These are phyloP conservation scores for Debaryomyces robertsiae DNA, from an alignment of 1,139 yeast species.

Conservation along the genomic window DNA sequence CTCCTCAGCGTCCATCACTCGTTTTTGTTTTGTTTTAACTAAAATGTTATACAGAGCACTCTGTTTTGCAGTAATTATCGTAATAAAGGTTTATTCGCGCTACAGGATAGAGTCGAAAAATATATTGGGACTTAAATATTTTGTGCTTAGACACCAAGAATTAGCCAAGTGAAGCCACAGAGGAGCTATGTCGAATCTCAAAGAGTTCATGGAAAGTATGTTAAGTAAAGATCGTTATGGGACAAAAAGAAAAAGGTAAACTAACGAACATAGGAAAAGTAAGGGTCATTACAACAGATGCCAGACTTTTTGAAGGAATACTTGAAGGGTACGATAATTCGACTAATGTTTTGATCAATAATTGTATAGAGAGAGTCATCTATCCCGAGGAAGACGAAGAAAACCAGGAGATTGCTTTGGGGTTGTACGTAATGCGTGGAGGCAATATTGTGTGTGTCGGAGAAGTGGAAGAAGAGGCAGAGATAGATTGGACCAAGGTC, in stretches of 20 bases:
- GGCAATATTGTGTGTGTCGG: slow-evolving; percentile 82
- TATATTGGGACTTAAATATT: not conserved
- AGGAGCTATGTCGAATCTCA: slow-evolving; percentile 37
- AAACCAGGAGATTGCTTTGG: slow-evolving; percentile 53
- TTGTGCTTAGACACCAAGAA: no score
- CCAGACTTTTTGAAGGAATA: slow-evolving; percentile 68
- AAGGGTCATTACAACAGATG: slow-evolving; percentile 81
- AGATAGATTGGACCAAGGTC: slow-evolving; percentile 62
- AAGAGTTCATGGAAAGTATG: slow-evolving; percentile 43
- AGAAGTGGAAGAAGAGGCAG: slow-evolving; percentile 57
- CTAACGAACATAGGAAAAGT: slow-evolving; percentile 54
- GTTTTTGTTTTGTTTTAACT: not conserved
- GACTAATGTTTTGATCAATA: slow-evolving; percentile 68
- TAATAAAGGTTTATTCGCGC: not conserved
- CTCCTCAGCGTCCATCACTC: slow-evolving; percentile 9
- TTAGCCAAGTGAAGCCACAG: not conserved
- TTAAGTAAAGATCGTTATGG: slow-evolving; percentile 14
- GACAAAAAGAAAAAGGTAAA: slow-evolving; percentile 14
- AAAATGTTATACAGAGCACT: not conserved
- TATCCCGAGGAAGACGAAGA: slow-evolving; percentile 47
- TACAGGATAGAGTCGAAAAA: slow-evolving; percentile 1
- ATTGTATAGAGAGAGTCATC: slow-evolving; percentile 58
- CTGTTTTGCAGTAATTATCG: slow-evolving; percentile 2
- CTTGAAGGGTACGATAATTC: slow-evolving; percentile 82
- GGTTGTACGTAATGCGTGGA: slow-evolving; percentile 75